Base-by-base conservation (phyloP, 1,284 basidiomycete genomes). In the Marasmius fiardii region DNA sequence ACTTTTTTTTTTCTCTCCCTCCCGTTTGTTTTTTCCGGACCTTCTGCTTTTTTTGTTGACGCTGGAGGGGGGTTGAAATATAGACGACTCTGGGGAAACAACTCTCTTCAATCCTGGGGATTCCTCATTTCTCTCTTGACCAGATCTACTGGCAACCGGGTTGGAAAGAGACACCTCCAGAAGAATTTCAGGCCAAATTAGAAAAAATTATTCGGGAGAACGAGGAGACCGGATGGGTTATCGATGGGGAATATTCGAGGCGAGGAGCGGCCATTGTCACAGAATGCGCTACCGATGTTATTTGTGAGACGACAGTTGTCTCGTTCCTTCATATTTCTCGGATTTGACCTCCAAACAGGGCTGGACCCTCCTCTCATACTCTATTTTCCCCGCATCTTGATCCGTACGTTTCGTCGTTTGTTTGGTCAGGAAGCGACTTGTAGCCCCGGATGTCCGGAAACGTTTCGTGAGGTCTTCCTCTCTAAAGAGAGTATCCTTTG, bases 341-440 rank as follows among this genome's bases (percentile, higher is more conserved):
- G 24, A 41, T 20, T 50, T 31, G 49, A 53, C 12, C n/a, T 52
- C 48, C 18, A 14, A 35, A 48, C 56, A 86, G 84, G 84, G 86
- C 71, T 87, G 21, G 83, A 86, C 62, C 83, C 83, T 16, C 86
- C 86, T 8, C 70, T 87, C 44, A 24, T 68, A 7, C 67, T 80
- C 16, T 86, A 85, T 68, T 75, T 87, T 55, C 80, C 83, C 39
- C 79, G 85, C 16, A 60, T 86, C 20, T 60, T 78, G 54, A 55
- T 70, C 52, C 76, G 85, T 45, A 86, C 85, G 0, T 62, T 84
- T 26, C 64, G 70, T 55, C 80, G 85, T 20, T 60, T 85, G 12
- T 52, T 83, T 28, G 59, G 74, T 2, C 53, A 74, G 20, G 52
- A 49, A 3, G 64, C 65, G 1, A 65, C 74, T 1, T 85, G 85